Conservation (phyloP, 331 rosid species). For the Malus hybrid region DNA sequence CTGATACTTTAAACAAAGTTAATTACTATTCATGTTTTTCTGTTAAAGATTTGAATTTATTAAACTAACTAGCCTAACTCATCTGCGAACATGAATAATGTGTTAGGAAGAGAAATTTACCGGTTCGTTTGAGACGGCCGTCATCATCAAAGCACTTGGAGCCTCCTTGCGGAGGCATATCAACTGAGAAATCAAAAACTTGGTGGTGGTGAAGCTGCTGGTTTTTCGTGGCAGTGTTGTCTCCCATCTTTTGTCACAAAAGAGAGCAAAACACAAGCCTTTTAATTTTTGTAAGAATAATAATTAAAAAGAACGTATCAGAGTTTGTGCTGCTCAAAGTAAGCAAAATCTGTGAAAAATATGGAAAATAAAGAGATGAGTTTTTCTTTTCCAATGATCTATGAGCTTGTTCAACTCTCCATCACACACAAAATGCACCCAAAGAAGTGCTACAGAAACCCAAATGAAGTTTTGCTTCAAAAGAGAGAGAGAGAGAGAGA, state of each 20-base stretch:
- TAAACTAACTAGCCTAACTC: no score
- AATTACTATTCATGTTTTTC: neutral
- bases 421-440: slow-evolving; percentile 1
- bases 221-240: slow-evolving; percentile 6
- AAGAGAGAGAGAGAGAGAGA: neutral
- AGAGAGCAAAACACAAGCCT: neutral
- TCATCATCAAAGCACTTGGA: slow-evolving; percentile 25
- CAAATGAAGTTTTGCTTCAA: neutral
- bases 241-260: slow-evolving; percentile 18
- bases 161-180: slow-evolving; percentile 9
- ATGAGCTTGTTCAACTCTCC: neutral
- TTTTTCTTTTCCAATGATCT: neutral
- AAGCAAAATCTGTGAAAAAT: neutral
- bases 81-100: neutral
- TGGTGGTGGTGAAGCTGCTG: slow-evolving; percentile 13
- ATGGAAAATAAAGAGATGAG: neutral
- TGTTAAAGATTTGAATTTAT: no score
- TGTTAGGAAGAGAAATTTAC: neutral
- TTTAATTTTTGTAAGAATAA: neutral
- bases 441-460: neutral
- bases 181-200: slow-evolving; percentile 10
- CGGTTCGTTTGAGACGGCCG: slow-evolving; percentile 23
- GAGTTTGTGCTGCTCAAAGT: neutral
- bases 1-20: no score
- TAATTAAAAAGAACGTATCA: neutral